A percentile compares a stretch with the other conserved stretches of the same genome.
Evolutionary conservation across 495 filamentous ascomycete genomes (phyloP).

Genomic region (Penicillium dipodomyicola): DNA sequence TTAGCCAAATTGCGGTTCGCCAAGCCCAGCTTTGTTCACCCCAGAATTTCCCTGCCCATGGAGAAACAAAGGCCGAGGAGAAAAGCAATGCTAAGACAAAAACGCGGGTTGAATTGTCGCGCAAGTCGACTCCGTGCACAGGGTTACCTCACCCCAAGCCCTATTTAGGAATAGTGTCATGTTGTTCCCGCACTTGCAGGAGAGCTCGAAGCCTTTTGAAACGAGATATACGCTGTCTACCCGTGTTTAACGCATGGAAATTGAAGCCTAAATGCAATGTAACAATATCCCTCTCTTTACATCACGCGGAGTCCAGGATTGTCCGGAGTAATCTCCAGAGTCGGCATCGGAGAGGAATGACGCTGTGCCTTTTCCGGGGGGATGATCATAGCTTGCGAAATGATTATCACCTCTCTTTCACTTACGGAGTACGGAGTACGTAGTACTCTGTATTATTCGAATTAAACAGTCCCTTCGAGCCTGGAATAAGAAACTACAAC

Average conservation of each 20-base stretch:
- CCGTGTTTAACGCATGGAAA: background rate
- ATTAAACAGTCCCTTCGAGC: background rate
- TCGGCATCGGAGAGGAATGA: background rate
- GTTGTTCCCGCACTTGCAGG: slow-evolving; percentile 23
- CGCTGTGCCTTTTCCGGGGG: background rate
- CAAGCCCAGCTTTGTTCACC: slow-evolving; percentile 26
- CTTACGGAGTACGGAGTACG: too few species aligned
- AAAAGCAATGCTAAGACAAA: background rate
- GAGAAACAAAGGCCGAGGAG: slow-evolving; percentile 14
- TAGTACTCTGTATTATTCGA: too few species aligned
- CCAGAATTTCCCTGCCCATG: slow-evolving; percentile 24
- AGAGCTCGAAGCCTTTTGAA: slow-evolving; percentile 14
- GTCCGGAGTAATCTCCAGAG: background rate
- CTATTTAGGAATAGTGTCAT: slow-evolving; percentile 9
- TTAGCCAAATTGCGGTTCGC: slow-evolving; percentile 21
- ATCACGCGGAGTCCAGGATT: too few species aligned
- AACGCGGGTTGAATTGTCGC: slow-evolving; percentile 1
- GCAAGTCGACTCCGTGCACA: background rate
- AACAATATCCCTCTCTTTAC: slow-evolving; percentile 2
- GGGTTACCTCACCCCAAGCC: slow-evolving; percentile 1
- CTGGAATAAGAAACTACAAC: background rate
- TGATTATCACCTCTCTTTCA: too few species aligned
- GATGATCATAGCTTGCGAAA: background rate
- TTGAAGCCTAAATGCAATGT: background rate
- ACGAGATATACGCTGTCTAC: slow-evolving; percentile 2